Conservation (phyloP, 768 basidiomycete species). For the Paxillus ammoniavirescens region DNA sequence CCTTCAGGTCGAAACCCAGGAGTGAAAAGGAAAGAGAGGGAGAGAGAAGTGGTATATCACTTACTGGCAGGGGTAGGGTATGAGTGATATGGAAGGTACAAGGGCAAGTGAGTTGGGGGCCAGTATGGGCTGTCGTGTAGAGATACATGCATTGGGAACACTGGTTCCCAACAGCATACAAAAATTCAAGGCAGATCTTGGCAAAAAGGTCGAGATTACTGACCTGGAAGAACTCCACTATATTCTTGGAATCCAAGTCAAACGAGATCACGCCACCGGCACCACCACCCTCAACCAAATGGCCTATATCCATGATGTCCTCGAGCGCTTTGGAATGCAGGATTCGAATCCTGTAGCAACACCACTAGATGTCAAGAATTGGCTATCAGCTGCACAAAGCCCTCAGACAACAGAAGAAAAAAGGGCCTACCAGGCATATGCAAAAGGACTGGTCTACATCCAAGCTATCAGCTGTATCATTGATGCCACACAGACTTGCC, state of each 20-base stretch:
- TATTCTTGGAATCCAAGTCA: slow-evolving; percentile 29
- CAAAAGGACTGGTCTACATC: background rate
- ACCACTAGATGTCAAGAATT: background rate
- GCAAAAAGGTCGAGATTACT: slow-evolving; percentile 13
- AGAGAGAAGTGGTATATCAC: too few species aligned
- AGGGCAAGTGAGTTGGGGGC: too few species aligned
- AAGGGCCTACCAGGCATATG: too few species aligned
- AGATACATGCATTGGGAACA: too few species aligned
- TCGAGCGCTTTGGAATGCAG: background rate
- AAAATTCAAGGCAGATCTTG: slow-evolving; percentile 7
- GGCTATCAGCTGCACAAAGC: background rate
- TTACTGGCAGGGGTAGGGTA: too few species aligned
- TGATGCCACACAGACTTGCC: slow-evolving; percentile 17
- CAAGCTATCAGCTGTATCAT: slow-evolving; percentile 18
- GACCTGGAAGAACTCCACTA: slow-evolving; percentile 21
- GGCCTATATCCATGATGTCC: slow-evolving; percentile 4
- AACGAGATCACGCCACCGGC: background rate
- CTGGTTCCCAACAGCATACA: too few species aligned
- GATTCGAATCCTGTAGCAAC: slow-evolving; percentile 5
- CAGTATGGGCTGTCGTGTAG: too few species aligned
- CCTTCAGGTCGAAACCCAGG: too few species aligned
- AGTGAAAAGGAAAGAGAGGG: too few species aligned
- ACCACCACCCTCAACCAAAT: slow-evolving; percentile 1
- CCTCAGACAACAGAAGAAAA: too few species aligned
- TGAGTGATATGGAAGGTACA: too few species aligned